These are phyloP conservation scores for Acanthamoeba castellanii DNA, from an alignment of 208 protist species.

Conservation along the genomic window DNA sequence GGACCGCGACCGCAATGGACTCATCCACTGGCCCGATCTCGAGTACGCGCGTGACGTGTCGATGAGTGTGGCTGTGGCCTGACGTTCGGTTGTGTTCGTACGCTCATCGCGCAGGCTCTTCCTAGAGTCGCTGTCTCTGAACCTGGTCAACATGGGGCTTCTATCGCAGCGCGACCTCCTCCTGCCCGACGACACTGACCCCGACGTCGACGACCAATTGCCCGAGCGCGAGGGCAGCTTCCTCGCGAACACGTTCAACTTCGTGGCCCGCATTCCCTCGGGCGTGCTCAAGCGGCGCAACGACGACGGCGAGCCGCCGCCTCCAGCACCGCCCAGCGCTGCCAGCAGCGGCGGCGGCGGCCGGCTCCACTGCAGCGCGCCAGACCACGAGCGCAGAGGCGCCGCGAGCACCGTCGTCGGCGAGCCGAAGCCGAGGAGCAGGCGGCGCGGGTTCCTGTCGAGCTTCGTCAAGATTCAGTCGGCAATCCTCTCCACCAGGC, in stretches of 20 bases:
- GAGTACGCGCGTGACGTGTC: neutral
- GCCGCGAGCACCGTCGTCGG: too few relatives aligned
- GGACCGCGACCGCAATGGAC: neutral
- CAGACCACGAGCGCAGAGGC: too few relatives aligned
- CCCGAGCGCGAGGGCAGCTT: too few relatives aligned
- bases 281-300: neutral
- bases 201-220: too few relatives aligned
- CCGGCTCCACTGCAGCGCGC: neutral
- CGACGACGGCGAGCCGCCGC: neutral
- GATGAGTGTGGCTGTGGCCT: neutral
- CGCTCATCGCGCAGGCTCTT: neutral
- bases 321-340: too few relatives aligned
- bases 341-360: too few relatives aligned
- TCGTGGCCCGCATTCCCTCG: neutral
- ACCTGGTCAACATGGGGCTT: constrained; percentile 1
- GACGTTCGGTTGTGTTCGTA: neutral
- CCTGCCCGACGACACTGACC: too few relatives aligned
- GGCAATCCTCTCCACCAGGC: neutral
- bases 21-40: constrained; percentile 25
- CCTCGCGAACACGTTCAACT: neutral
- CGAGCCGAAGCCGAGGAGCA: too few relatives aligned
- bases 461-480: neutral
- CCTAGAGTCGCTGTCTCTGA: neutral
- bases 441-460: neutral
- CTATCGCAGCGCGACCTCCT: neutral